A percentile compares a stretch with the other conserved stretches of the same genome.
phyloP scores from a whole-genome alignment of 805 yeast genomes.

The Wickerhamomyces chaumierensis region DNA sequence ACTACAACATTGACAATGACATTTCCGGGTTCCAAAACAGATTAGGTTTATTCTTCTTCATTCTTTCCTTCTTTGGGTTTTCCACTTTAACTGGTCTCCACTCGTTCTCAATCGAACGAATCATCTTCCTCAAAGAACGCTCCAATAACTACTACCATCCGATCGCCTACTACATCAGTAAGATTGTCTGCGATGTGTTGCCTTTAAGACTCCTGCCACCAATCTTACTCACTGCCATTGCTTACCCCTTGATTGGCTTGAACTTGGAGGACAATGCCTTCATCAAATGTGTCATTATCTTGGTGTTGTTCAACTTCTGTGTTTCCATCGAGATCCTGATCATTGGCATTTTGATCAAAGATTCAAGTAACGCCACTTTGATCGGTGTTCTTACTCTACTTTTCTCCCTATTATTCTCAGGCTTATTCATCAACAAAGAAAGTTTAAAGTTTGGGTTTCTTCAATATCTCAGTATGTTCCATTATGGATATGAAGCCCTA shows the following conservation, averaged over 20 bases:
- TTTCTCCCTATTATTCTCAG: constrained; percentile 86
- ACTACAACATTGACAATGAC: constrained; percentile 75
- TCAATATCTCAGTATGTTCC: constrained; percentile 82
- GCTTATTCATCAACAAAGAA: constrained; percentile 82
- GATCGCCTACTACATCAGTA: constrained; percentile 71
- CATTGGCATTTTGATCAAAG: constrained; percentile 79
- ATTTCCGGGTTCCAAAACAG: constrained; percentile 96
- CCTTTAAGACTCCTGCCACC: constrained; percentile 95
- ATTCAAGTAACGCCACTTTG: constrained; percentile 87
- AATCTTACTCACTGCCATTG: constrained; percentile 59
- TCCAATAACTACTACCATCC: constrained; percentile 93
- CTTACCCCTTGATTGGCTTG: constrained; percentile 86
- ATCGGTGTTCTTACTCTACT: constrained; percentile 74
- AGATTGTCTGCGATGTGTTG: constrained; percentile 82
- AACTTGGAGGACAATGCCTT: constrained; percentile 70
- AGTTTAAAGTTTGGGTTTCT: constrained; percentile 52
- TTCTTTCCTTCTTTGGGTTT: constrained; percentile 87
- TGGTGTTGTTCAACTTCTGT: constrained; percentile 78
- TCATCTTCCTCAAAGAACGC: constrained; percentile 84
- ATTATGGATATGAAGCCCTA: constrained; percentile 90
- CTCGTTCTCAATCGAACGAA: constrained; percentile 78
- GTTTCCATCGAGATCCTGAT: constrained; percentile 77
- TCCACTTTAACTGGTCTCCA: constrained; percentile 87
- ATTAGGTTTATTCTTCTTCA: constrained; percentile 84
- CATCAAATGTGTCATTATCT: constrained; percentile 51